Evolutionary conservation across 2,329 filamentous ascomycete species (phyloP).

Genomic region (Diplodia corticola): DNA sequence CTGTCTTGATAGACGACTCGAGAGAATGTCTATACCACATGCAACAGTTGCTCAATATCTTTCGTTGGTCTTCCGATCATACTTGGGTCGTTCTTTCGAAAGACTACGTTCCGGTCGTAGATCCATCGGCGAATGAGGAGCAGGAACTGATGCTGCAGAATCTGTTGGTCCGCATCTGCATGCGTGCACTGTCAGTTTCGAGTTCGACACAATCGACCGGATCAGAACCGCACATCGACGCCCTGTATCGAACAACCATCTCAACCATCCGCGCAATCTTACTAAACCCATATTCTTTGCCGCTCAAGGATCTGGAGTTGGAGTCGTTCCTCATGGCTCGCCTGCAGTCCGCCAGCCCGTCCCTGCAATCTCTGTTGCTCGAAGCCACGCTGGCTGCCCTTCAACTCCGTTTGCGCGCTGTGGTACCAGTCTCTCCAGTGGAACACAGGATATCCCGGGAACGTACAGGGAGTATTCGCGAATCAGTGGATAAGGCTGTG

Average conservation of each 20-base stretch:
- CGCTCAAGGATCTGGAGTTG: conserved; percentile 64
- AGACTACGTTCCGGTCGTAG: conserved; percentile 54
- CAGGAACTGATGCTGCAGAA: conserved; percentile 62
- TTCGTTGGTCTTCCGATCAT: conserved; percentile 66
- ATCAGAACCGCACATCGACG: conserved; percentile 48
- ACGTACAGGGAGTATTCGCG: conserved; percentile 28
- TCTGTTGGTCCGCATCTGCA: conserved; percentile 66
- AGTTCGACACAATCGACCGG: neutral
- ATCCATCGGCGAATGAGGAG: conserved; percentile 47
- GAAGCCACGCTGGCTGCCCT: conserved; percentile 75
- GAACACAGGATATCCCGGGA: conserved; percentile 14
- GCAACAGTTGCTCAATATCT: conserved; percentile 69
- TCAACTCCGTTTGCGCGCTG: conserved; percentile 53
- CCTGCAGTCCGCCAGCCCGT: conserved; percentile 59
- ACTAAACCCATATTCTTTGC: conserved; percentile 60
- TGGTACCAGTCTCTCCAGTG: neutral
- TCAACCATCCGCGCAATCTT: conserved; percentile 66
- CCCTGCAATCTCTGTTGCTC: conserved; percentile 74
- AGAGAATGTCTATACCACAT: conserved; percentile 79
- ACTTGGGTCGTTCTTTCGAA: conserved; percentile 71
- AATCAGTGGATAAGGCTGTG: conserved; percentile 42
- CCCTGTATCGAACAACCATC: conserved; percentile 70
- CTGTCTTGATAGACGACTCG: conserved; percentile 58
- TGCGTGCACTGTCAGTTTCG: conserved; percentile 59
- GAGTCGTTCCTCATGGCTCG: conserved; percentile 71